Evolutionary conservation across 208 protist species (phyloP).

Genomic region (Porcisia hertigi): DNA sequence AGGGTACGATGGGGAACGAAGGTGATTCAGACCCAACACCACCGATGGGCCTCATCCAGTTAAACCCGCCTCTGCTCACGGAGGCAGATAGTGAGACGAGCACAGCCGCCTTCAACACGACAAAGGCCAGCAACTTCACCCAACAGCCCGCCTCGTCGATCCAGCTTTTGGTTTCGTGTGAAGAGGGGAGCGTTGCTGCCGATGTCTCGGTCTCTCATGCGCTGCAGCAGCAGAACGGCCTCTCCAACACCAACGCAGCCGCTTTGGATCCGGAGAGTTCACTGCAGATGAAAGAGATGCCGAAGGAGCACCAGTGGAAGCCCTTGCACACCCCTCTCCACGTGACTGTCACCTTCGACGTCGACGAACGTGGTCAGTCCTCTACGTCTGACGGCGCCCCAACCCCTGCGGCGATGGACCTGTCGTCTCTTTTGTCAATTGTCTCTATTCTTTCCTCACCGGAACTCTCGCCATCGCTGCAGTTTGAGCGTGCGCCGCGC

Average conservation of each 20-base stretch:
- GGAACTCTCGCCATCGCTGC: neutral
- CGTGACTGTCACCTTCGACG: too few relatives aligned
- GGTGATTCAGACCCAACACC: too few relatives aligned
- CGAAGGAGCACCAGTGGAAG: neutral
- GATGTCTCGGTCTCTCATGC: neutral
- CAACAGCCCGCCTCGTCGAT: constrained; percentile 2
- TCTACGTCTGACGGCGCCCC: neutral
- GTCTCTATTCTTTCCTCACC: neutral
- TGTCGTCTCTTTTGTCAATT: neutral
- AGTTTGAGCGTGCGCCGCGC: neutral
- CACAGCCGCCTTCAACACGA: neutral
- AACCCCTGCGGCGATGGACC: neutral
- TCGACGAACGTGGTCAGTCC: neutral
- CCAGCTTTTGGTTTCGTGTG: neutral
- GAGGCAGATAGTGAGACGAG: neutral
- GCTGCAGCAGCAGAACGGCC: neutral
- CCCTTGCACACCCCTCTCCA: neutral
- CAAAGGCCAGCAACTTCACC: neutral
- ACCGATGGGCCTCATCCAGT: neutral
- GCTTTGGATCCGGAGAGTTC: neutral
- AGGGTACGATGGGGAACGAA: neutral
- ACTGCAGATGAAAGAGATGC: neutral
- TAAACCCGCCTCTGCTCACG: neutral
- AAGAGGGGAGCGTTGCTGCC: neutral
- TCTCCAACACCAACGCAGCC: neutral